Evolutionary conservation across 129 eudicot genomes (phyloP).

Genomic region (Rutidosis leptorrhynchoides): DNA sequence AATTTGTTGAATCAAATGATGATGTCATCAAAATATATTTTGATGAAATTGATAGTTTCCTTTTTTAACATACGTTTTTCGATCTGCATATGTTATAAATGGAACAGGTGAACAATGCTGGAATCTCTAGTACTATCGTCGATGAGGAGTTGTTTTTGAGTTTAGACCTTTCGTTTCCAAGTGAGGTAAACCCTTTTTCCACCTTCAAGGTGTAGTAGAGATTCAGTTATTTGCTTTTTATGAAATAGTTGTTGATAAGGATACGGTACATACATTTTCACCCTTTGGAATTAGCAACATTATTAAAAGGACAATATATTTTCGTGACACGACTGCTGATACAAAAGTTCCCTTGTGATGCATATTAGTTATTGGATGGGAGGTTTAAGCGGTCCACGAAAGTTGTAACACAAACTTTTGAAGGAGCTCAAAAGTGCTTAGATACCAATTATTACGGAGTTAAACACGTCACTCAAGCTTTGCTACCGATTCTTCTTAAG

Average conservation of each 20-base stretch:
- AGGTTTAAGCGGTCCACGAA: slow-evolving; percentile 12
- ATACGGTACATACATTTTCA: no score
- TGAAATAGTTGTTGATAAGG: no score
- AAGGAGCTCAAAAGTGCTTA: slow-evolving; percentile 34
- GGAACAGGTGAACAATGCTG: slow-evolving; percentile 36
- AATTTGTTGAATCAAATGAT: slow-evolving; percentile 27
- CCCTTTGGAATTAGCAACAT: no score
- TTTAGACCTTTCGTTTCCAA: slow-evolving; percentile 21
- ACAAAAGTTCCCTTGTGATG: background rate
- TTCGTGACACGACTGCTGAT: no score
- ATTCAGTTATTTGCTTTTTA: background rate
- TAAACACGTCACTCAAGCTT: slow-evolving; percentile 31
- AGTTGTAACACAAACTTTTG: slow-evolving; percentile 27
- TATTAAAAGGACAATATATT: no score
- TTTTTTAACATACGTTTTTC: background rate
- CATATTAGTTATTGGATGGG: slow-evolving; percentile 9
- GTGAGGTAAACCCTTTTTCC: slow-evolving; percentile 14
- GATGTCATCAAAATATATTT: slow-evolving; percentile 24
- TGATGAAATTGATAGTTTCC: slow-evolving; percentile 29
- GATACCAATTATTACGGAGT: slow-evolving; percentile 35
- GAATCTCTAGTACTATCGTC: slow-evolving; percentile 24
- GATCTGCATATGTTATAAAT: background rate
- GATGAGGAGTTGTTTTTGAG: slow-evolving; percentile 27
- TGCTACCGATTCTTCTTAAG: slow-evolving; percentile 28
- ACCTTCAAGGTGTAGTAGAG: background rate